A percentile compares a stretch with the other conserved stretches of the same genome.
These are phyloP conservation scores for Diplosphaera chodatii DNA, from an alignment of 139 green algal species.

Conservation along the genomic window DNA sequence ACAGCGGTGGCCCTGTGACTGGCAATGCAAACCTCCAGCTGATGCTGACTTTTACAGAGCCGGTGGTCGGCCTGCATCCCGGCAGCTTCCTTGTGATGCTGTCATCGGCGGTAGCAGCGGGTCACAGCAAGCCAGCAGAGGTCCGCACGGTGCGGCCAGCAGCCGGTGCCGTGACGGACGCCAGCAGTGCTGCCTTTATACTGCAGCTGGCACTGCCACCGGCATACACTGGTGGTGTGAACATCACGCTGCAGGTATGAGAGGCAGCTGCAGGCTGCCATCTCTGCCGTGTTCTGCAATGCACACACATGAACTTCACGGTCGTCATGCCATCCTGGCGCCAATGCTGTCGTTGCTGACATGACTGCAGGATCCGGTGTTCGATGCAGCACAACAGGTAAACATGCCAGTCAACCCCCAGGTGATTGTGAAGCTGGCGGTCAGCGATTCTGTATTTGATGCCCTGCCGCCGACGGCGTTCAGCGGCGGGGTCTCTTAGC, in stretches of 20 bases:
- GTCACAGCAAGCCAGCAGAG: background rate
- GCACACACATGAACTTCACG: no score
- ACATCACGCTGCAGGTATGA: constrained; percentile 9
- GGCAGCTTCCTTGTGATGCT: constrained; percentile 3
- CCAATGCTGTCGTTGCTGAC: background rate
- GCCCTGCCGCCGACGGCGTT: background rate
- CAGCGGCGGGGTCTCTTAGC: no score
- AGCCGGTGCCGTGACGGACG: background rate
- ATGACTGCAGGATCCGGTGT: constrained; percentile 4
- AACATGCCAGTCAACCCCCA: constrained; percentile 8
- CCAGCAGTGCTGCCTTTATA: constrained; percentile 8
- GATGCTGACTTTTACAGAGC: constrained; percentile 18
- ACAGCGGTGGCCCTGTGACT: background rate
- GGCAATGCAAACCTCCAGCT: background rate
- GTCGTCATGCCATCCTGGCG: no score
- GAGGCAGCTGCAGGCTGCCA: no score
- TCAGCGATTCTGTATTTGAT: background rate
- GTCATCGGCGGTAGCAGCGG: background rate
- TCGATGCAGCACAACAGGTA: background rate
- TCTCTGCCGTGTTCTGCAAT: no score
- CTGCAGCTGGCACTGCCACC: constrained; percentile 11
- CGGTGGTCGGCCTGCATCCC: constrained; percentile 9
- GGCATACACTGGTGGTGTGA: constrained; percentile 14
- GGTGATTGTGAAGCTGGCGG: background rate
- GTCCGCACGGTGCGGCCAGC: constrained; percentile 11